phyloP scores from a whole-genome alignment of 495 filamentous ascomycete genomes.

The Astrocystis sublimbata region DNA sequence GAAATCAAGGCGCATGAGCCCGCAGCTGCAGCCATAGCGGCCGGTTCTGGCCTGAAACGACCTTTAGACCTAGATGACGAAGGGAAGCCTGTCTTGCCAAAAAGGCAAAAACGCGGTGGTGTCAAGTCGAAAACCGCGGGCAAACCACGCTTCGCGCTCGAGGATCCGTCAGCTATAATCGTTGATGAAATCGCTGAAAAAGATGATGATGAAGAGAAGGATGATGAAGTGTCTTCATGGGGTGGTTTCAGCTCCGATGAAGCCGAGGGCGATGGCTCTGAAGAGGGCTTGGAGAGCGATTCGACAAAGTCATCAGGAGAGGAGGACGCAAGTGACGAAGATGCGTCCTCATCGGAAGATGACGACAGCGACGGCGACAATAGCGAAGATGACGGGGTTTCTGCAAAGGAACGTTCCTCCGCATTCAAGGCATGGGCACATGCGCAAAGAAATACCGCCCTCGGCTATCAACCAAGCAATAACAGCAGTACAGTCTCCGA shows the following conservation, averaged over 20 bases:
- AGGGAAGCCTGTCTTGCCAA: conserved; percentile 79
- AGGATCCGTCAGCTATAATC: conserved; percentile 64
- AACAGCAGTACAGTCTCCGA: conserved; percentile 34
- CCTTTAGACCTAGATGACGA: conserved; percentile 75
- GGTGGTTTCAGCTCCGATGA: conserved; percentile 38
- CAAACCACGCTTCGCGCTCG: conserved; percentile 37
- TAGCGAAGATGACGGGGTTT: conserved; percentile 30
- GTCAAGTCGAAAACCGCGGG: conserved; percentile 46
- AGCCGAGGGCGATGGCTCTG: conserved; percentile 18
- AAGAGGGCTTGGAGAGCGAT: conserved; percentile 24
- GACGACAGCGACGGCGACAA: conserved; percentile 27
- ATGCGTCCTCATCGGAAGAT: conserved; percentile 20
- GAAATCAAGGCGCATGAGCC: neutral
- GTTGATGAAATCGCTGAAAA: conserved; percentile 40
- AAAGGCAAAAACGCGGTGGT: conserved; percentile 57
- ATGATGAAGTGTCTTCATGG: too few relatives aligned
- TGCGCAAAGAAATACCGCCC: conserved; percentile 76
- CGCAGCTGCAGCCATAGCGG: conserved; percentile 12
- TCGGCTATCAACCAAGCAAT: conserved; percentile 48
- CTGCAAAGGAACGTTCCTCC: conserved; percentile 49
- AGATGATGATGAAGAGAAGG: conserved; percentile 37
- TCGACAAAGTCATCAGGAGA: conserved; percentile 10
- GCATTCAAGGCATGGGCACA: conserved; percentile 97
- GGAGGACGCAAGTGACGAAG: conserved; percentile 15
- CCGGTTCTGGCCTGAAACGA: conserved; percentile 84